phyloP scores from a whole-genome alignment of 306 rosid species.

The Ormosia semicastrata region DNA sequence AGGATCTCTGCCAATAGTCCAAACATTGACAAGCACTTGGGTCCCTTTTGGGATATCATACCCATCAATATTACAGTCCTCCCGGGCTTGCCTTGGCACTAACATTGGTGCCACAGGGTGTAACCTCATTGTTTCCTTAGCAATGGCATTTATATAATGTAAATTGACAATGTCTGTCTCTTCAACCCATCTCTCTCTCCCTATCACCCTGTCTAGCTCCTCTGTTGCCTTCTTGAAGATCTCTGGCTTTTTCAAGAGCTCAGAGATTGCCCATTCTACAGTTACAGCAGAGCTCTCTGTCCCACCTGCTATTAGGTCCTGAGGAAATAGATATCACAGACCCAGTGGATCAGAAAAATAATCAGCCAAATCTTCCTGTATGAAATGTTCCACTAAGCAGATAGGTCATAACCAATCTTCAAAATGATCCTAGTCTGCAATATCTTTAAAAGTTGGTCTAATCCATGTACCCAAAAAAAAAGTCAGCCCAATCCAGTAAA shows the following conservation, averaged over 20 bases:
- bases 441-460: background rate
- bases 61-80: slow-evolving; percentile 48
- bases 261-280: slow-evolving; percentile 79
- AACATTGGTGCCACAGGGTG: slow-evolving; percentile 89
- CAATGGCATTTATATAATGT: slow-evolving; percentile 56
- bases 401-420: background rate
- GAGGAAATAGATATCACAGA: background rate
- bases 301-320: slow-evolving; percentile 82
- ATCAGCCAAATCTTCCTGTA: background rate
- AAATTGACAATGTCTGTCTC: slow-evolving; percentile 64
- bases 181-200: slow-evolving; percentile 83
- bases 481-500: too few species aligned
- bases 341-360: background rate
- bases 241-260: slow-evolving; percentile 62
- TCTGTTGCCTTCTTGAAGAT: slow-evolving; percentile 52
- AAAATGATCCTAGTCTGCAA: background rate
- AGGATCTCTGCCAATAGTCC: slow-evolving; percentile 75
- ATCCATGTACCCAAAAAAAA: too few species aligned
- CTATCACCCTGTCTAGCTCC: slow-evolving; percentile 68
- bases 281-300: slow-evolving; percentile 75
- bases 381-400: background rate
- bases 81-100: slow-evolving; percentile 52
- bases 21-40: slow-evolving; percentile 45
- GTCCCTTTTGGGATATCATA: slow-evolving; percentile 77
- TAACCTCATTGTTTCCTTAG: slow-evolving; percentile 71